Evolutionary conservation across 2,329 filamentous ascomycete species (phyloP), one percentile per base, ranked within the genome.

Genomic region (Magnaporthiopsis rhizophila): DNA sequence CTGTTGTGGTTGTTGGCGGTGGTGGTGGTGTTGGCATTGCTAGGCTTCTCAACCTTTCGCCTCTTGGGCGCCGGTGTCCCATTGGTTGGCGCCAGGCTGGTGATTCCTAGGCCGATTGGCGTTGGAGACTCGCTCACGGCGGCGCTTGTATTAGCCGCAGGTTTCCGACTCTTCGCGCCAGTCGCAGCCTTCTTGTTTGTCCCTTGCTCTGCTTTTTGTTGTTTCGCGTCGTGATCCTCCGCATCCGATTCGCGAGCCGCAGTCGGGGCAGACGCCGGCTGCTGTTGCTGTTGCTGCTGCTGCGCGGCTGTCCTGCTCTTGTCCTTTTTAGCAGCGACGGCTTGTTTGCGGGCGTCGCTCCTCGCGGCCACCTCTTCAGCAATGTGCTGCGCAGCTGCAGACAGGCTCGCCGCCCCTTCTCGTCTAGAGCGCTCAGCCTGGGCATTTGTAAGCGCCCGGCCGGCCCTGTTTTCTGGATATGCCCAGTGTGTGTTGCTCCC

Each of bases 401-500:
- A 91, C 69, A 92, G 90, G 56, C 86, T 87, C 28, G 89, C 85
- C 13, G 89, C 90, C 28, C 89, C 90, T 72, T 97, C 92, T 68
- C 91, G 86, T 66, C 92, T 84, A 61, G 89, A 88, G 32, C 89
- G 83, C 73, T 96, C 91, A 38, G 87, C 86, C 59, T 87, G 83
- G 30, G 85, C 86, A 21, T 80, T 78, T 53, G 81, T 80, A n/a
- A 61, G n/a, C n/a, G 83, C 79, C 70, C 83, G 83, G 45, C 79
- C 79, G 45, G 86, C 83, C 68, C 94, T 89, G 72, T 91, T 92
- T 70, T 94, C 90, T 26, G 91, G 90, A 74, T 98, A 98, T 61
- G 94, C 95, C 95, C 95, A 99, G 75, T 99, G 95, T 63, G 87
- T 91, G 65, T 87, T 84, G 77, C 92, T 98, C 62, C 96, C 95